These are phyloP conservation scores for Datisca glomerata DNA, from an alignment of 306 rosid genomes.

Conservation along the genomic window DNA sequence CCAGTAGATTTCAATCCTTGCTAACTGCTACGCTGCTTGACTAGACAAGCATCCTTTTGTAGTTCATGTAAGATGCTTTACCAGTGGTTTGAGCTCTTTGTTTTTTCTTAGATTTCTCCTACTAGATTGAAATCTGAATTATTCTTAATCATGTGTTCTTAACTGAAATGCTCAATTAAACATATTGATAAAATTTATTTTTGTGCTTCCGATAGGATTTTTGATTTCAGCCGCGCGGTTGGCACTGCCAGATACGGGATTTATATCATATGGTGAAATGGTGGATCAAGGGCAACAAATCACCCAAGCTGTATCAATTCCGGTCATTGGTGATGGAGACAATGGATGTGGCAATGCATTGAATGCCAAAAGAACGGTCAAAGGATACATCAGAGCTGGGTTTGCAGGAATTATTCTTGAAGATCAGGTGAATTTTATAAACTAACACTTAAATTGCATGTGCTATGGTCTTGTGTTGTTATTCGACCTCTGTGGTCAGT, in stretches of 20 bases:
- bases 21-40: too few relatives aligned
- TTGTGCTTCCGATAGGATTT: slow-evolving; percentile 41
- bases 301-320: slow-evolving; percentile 61
- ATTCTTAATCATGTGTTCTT: too few relatives aligned
- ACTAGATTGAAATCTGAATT: too few relatives aligned
- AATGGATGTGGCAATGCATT: slow-evolving; percentile 81
- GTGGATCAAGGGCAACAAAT: slow-evolving; percentile 62
- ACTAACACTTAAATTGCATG: neutral
- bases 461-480: neutral
- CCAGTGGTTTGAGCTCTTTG: too few relatives aligned
- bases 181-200: too few relatives aligned
- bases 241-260: slow-evolving; percentile 82
- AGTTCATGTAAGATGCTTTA: too few relatives aligned
- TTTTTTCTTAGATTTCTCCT: too few relatives aligned
- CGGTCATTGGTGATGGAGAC: slow-evolving; percentile 84
- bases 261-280: slow-evolving; percentile 79
- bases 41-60: too few relatives aligned
- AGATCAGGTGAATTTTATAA: slow-evolving; percentile 53
- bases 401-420: slow-evolving; percentile 78
- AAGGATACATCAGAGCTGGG: slow-evolving; percentile 69
- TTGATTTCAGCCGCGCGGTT: slow-evolving; percentile 62
- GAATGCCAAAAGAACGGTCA: slow-evolving; percentile 83
- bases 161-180: too few relatives aligned
- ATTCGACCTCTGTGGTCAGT: slow-evolving; percentile 1
- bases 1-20: too few relatives aligned